Conservation (phyloP, 768 basidiomycete genomes). For the Rhodotorula babjevae region DNA sequence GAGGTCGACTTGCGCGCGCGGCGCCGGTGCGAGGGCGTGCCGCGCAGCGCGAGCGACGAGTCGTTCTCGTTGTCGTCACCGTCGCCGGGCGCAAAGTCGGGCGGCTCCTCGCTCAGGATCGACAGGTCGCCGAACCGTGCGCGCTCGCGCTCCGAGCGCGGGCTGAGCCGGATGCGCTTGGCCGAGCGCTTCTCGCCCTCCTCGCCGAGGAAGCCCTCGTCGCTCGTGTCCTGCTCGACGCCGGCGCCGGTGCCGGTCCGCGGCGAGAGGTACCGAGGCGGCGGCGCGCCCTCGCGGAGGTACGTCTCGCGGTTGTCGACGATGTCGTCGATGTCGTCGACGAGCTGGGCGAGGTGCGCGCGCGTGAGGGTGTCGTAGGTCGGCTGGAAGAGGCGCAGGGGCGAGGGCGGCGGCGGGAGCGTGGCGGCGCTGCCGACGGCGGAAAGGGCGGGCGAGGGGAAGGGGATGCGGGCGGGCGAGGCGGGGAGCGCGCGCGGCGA, state of each 20-base stretch:
- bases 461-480: constrained; percentile 2
- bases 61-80: background rate
- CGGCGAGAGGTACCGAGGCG: background rate
- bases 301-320: background rate
- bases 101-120: background rate
- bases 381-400: constrained; percentile 68
- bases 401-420: background rate
- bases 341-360: constrained; percentile 86
- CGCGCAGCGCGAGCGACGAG: too few species aligned
- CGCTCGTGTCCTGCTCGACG: constrained; percentile 1
- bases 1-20: background rate
- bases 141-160: constrained; percentile 42
- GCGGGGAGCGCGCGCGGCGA: background rate
- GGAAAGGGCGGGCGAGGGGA: background rate
- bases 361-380: constrained; percentile 95
- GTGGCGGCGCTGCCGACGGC: background rate
- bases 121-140: background rate
- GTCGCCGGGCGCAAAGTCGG: background rate
- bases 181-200: constrained; percentile 54
- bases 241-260: background rate
- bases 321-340: constrained; percentile 75
- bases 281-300: constrained; percentile 1
- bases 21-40: too few species aligned
- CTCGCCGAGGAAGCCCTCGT: constrained; percentile 30
- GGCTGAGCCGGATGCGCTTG: constrained; percentile 75